phyloP scores from a whole-genome alignment of 1,284 basidiomycete species.

The Chondrostereum purpureum region DNA sequence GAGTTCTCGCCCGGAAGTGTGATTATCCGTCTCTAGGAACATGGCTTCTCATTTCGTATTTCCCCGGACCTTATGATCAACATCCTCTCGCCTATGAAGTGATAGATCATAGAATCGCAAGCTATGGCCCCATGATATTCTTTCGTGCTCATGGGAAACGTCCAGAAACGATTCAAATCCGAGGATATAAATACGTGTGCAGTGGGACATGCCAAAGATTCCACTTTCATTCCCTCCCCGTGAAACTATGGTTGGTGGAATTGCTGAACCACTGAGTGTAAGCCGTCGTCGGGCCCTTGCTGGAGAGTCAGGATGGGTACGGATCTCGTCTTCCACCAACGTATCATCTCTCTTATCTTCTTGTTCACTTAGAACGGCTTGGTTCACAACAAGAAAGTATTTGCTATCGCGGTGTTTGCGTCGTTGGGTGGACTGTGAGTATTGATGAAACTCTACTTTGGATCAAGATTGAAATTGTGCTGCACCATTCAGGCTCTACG shows the following conservation, averaged over 20 bases:
- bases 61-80: too few relatives aligned
- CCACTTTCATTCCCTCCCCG: conserved; percentile 14
- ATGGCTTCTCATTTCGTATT: too few relatives aligned
- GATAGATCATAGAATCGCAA: too few relatives aligned
- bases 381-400: conserved; percentile 53
- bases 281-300: conserved; percentile 48
- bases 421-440: conserved; percentile 65
- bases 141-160: too few relatives aligned
- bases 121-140: too few relatives aligned
- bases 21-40: too few relatives aligned
- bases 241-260: conserved; percentile 38
- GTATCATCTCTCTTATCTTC: conserved; percentile 2
- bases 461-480: too few relatives aligned
- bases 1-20: too few relatives aligned
- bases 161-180: too few relatives aligned
- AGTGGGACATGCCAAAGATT: too few relatives aligned
- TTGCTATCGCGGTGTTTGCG: conserved; percentile 64
- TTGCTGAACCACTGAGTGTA: conserved; percentile 29
- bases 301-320: conserved; percentile 62
- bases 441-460: conserved; percentile 5
- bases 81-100: too few relatives aligned
- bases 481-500: conserved; percentile 39
- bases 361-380: conserved; percentile 42
- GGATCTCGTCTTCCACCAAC: conserved; percentile 16
- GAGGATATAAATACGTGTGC: too few relatives aligned